Conservation (phyloP, 2,329 filamentous ascomycete species). For the Nothomitra cinnamomea region DNA sequence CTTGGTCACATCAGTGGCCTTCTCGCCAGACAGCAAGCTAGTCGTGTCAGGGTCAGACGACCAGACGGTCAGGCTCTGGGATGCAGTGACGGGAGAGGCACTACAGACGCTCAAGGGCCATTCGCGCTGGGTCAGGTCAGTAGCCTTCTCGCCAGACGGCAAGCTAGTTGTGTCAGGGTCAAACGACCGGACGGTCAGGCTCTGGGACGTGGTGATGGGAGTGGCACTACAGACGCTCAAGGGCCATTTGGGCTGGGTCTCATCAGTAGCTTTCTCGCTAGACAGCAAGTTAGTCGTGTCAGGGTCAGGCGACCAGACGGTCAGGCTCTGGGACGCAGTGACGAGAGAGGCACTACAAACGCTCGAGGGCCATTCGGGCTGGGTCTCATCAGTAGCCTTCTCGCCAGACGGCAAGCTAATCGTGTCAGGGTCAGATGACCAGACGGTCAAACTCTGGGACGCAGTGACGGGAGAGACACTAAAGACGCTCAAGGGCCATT, state of each 20-base stretch:
- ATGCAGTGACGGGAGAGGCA: background rate
- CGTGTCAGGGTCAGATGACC: background rate
- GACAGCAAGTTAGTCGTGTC: no score
- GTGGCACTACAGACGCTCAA: background rate
- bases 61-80: conserved; percentile 5
- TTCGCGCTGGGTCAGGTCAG: no score
- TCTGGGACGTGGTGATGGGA: background rate
- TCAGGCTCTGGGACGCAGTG: no score
- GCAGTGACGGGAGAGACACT: background rate
- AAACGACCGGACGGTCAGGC: background rate
- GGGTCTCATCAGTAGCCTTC: conserved; percentile 7
- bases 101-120: background rate
- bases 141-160: no score
- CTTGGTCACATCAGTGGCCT: conserved; percentile 1
- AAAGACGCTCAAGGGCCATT: background rate
- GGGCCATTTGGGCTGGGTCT: background rate
- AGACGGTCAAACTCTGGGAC: no score
- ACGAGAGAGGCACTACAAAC: no score
- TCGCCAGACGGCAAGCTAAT: background rate
- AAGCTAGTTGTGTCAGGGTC: background rate
- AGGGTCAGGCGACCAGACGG: no score
- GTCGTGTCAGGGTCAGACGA: background rate
- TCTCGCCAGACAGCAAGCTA: background rate
- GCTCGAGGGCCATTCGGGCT: background rate
- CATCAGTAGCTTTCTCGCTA: background rate